Base-by-base conservation (phyloP, 768 basidiomycete species). In the Lepiota subincarnata region DNA sequence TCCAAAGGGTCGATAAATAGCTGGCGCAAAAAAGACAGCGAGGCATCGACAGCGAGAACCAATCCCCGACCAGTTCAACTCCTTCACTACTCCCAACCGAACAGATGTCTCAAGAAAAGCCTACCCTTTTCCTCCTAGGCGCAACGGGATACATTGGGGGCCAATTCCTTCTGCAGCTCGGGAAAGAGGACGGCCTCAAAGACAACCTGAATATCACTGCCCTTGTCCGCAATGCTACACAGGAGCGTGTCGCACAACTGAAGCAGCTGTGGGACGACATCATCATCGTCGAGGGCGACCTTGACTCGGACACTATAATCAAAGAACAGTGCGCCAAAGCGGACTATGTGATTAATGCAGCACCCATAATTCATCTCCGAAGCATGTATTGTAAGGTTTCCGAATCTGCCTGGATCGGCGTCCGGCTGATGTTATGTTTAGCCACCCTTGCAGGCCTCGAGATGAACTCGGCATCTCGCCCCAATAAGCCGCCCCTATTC, bases 101-200 rank as follows among this genome's bases (percentile, higher is more conserved):
- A 6, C 4, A 1, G 4, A 31, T 31, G 31, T 8, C 31, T 31
- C 31, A 3, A 31, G 31, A 31, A 3, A 31, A 31, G 31, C 31
- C 31, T 31, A 31, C 31, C 10, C 60, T 76, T 52, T 72, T 77
- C 61, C 65, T 75, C 48, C 62, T 77, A 13, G 75, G 76, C 6
- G 76, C 74, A 0, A 74, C 74, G 2, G 75, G 76, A 16, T 76
- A 70, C 59, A 61, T 76, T 35, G 73, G 73, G 18, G 73, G 70
- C 16, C 70, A 76, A 48, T 67, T 77, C 55, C 60, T 77, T 4
- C 12, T 65, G 1, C 51, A 66, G 14, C 60, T 74, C 5, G 69
- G 66, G 10, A 59, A 61, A 39, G 67, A 70, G 20, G 48, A 42
- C 1, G 31, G 11, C 8, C 50, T 55, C 11, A 63, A 62, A 26